Percentiles rank a stretch among this genome's conserved stretches.
These are phyloP conservation scores for Pythium sukuiense DNA, from an alignment of 352 stramenopile genomes.

Conservation along the genomic window DNA sequence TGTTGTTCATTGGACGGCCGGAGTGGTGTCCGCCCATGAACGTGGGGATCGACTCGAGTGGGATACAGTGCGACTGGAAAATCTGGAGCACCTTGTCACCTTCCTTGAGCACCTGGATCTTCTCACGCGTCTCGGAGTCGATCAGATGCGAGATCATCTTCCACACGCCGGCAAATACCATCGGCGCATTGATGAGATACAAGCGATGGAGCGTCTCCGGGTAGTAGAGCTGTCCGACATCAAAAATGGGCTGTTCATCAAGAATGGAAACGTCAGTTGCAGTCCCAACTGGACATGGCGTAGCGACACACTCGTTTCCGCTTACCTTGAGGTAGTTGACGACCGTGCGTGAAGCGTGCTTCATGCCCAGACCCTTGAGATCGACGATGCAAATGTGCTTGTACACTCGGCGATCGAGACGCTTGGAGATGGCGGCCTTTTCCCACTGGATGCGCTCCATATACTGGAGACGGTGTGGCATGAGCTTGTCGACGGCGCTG, in stretches of 20 bases:
- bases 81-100: constrained; percentile 54
- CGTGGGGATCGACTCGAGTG: constrained; percentile 50
- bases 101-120: constrained; percentile 85
- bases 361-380: constrained; percentile 67
- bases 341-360: constrained; percentile 55
- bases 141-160: constrained; percentile 76
- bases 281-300: no score
- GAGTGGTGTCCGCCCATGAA: constrained; percentile 61
- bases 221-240: constrained; percentile 77
- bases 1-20: constrained; percentile 62
- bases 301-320: no score
- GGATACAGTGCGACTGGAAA: constrained; percentile 61
- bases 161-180: constrained; percentile 83
- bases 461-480: constrained; percentile 69
- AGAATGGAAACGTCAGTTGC: neutral
- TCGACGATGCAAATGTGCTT: constrained; percentile 87
- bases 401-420: constrained; percentile 62
- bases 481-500: constrained; percentile 45
- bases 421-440: constrained; percentile 67
- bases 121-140: constrained; percentile 73
- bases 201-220: constrained; percentile 77
- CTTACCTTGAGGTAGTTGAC: constrained; percentile 66
- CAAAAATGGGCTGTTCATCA: constrained; percentile 65
- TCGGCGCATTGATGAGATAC: constrained; percentile 80
- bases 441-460: constrained; percentile 84